phyloP scores from a whole-genome alignment of 768 basidiomycete genomes.

The Scleroderma bovista region DNA sequence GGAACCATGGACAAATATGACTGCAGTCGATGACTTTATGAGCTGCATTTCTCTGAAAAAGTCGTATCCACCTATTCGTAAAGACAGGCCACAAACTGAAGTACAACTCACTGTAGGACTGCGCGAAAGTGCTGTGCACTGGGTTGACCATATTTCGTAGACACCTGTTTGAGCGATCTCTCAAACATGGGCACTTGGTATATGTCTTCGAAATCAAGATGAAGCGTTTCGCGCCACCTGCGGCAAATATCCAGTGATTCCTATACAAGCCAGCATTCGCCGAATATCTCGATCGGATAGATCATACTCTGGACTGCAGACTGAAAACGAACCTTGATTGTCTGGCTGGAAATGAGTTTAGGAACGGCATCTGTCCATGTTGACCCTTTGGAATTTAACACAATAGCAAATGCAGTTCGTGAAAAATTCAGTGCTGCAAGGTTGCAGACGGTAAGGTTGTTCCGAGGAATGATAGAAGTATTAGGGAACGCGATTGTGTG shows the following conservation, averaged over 20 bases:
- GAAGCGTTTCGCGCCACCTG: slow-evolving; percentile 38
- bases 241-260: slow-evolving; percentile 46
- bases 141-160: slow-evolving; percentile 33
- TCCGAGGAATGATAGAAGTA: slow-evolving; percentile 32
- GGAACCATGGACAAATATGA: slow-evolving; percentile 53
- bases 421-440: slow-evolving; percentile 58
- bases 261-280: slow-evolving; percentile 30
- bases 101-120: slow-evolving; percentile 13
- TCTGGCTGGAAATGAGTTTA: slow-evolving; percentile 9
- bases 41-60: slow-evolving; percentile 19
- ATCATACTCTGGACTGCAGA: no score
- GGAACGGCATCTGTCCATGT: slow-evolving; percentile 9
- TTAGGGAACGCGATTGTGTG: slow-evolving; percentile 38
- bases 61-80: slow-evolving; percentile 3
- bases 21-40: slow-evolving; percentile 23
- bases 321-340: slow-evolving; percentile 13
- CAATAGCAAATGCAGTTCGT: slow-evolving; percentile 35
- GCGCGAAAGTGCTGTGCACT: slow-evolving; percentile 27
- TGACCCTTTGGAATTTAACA: neutral
- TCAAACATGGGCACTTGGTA: slow-evolving; percentile 42
- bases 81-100: neutral
- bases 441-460: slow-evolving; percentile 39
- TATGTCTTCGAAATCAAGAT: slow-evolving; percentile 50
- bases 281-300: neutral
- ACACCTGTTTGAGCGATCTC: slow-evolving; percentile 30